Conservation (phyloP, 1,284 basidiomycete genomes). For the Ganoderma leucocontextum region DNA sequence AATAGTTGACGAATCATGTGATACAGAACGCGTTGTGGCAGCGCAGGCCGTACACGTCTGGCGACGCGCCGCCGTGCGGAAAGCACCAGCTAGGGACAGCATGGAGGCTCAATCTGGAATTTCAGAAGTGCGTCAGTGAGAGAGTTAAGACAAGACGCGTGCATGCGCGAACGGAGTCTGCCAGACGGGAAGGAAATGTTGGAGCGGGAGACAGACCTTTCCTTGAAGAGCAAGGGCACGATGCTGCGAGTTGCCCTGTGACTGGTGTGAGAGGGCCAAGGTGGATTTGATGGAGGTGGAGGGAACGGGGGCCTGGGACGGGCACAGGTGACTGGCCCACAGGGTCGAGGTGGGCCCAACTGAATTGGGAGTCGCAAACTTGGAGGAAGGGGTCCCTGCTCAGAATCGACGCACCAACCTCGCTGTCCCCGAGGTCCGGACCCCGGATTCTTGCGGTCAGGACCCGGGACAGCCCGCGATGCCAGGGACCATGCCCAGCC, state of each 20-base stretch:
- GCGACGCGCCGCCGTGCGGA: constrained; percentile 35
- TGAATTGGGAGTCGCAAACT: constrained; percentile 13
- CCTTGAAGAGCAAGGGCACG: constrained; percentile 10
- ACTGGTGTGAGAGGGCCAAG: constrained; percentile 26
- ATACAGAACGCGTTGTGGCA: constrained; percentile 19
- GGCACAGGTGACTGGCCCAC: constrained; percentile 18
- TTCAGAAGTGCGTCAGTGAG: constrained; percentile 14
- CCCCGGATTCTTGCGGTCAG: constrained; percentile 22
- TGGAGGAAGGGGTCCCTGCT: not conserved
- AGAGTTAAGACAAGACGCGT: constrained; percentile 6
- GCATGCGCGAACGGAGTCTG: constrained; percentile 8
- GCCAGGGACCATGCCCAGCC: constrained; percentile 5
- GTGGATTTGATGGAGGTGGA: constrained; percentile 7
- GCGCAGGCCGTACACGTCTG: constrained; percentile 17
- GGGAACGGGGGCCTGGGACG: constrained; percentile 1
- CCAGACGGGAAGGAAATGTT: constrained; percentile 12
- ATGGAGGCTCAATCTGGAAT: constrained; percentile 25
- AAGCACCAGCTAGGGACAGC: constrained; percentile 29
- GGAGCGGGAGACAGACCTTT: constrained; percentile 18
- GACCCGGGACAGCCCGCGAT: constrained; percentile 21
- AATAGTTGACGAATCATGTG: constrained; percentile 7
- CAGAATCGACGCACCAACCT: constrained; percentile 1
- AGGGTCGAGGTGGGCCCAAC: constrained; percentile 5
- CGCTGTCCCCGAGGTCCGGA: constrained; percentile 19
- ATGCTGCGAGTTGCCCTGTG: constrained; percentile 31